Evolutionary conservation across 805 yeast genomes (phyloP).

Genomic region (Candida awuae): DNA sequence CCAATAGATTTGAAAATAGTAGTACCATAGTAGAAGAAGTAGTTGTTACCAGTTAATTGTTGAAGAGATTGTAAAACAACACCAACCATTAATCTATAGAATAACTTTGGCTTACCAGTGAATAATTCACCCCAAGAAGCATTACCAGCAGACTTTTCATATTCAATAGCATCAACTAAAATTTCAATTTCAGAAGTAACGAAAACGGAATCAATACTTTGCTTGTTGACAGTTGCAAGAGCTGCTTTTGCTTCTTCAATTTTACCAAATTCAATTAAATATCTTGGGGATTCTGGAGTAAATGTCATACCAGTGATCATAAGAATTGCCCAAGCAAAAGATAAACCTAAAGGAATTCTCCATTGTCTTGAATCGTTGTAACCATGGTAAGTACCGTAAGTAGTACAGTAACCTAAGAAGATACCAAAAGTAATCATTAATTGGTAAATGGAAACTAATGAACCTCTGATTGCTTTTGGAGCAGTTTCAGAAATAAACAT

Average conservation of each 20-base stretch:
- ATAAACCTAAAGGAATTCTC: conserved; percentile 54
- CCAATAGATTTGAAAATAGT: conserved; percentile 55
- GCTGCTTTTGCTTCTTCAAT: conserved; percentile 47
- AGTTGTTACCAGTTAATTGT: conserved; percentile 57
- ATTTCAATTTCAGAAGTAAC: conserved; percentile 46
- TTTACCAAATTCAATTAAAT: conserved; percentile 42
- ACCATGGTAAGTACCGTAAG: conserved; percentile 50
- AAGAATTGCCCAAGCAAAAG: conserved; percentile 45
- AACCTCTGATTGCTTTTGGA: conserved; percentile 65
- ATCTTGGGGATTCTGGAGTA: conserved; percentile 69
- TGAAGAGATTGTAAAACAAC: conserved; percentile 51
- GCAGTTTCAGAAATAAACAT: conserved; percentile 61
- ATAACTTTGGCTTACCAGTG: conserved; percentile 56
- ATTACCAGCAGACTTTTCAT: conserved; percentile 53
- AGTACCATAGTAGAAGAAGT: conserved; percentile 60
- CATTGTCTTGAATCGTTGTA: conserved; percentile 48
- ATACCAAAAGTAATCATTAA: conserved; percentile 65
- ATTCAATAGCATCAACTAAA: conserved; percentile 53
- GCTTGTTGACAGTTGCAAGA: conserved; percentile 52
- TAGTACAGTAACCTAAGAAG: conserved; percentile 60
- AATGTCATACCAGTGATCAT: conserved; percentile 43
- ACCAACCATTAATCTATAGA: conserved; percentile 50
- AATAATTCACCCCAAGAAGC: conserved; percentile 60
- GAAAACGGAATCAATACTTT: conserved; percentile 43
- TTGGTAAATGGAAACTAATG: conserved; percentile 63